These are phyloP conservation scores for Debaryomyces singareniensis DNA, from an alignment of 1,139 yeast species.

Conservation along the genomic window DNA sequence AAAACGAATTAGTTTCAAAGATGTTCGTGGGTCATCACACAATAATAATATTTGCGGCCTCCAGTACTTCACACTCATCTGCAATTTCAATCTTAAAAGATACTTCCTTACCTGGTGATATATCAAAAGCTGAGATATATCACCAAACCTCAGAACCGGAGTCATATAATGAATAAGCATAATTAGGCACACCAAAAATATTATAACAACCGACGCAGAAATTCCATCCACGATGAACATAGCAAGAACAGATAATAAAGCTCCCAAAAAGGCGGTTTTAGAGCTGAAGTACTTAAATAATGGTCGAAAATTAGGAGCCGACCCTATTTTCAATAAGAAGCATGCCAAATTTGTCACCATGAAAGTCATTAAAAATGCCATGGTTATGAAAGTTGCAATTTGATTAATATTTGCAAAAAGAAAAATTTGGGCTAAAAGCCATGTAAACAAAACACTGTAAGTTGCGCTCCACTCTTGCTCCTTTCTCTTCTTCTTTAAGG, in stretches of 20 bases:
- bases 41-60: constrained; percentile 85
- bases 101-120: constrained; percentile 96
- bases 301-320: constrained; percentile 96
- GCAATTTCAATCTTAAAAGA: constrained; percentile 70
- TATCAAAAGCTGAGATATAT: constrained; percentile 87
- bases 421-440: constrained; percentile 77
- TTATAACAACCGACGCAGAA: constrained; percentile 72
- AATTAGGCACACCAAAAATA: constrained; percentile 60
- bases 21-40: constrained; percentile 84
- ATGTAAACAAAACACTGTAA: constrained; percentile 55
- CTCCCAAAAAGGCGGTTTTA: constrained; percentile 75
- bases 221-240: constrained; percentile 94
- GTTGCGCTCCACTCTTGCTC: constrained; percentile 54
- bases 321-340: constrained; percentile 74
- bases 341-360: constrained; percentile 92
- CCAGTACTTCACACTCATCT: constrained; percentile 92
- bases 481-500: constrained; percentile 29
- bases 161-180: constrained; percentile 79
- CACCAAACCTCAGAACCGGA: constrained; percentile 97
- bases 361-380: constrained; percentile 95
- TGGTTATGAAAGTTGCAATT: constrained; percentile 90
- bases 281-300: constrained; percentile 83
- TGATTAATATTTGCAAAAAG: constrained; percentile 85
- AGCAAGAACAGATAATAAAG: constrained; percentile 61
- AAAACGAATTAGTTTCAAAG: constrained; percentile 89